These are phyloP conservation scores for Leersia perrieri DNA, from an alignment of 176 grass and related monocot genomes.

Conservation along the genomic window DNA sequence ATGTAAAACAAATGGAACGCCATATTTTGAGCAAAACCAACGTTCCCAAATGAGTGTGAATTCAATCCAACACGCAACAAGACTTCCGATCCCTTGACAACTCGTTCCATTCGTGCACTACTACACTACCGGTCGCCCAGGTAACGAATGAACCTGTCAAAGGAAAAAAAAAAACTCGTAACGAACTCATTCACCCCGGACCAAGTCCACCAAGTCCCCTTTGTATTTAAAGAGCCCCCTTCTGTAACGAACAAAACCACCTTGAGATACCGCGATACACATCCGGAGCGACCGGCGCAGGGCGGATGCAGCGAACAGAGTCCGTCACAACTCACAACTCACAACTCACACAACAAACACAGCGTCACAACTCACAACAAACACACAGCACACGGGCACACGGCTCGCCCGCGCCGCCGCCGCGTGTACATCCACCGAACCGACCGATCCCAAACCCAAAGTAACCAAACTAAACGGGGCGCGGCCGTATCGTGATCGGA, in stretches of 20 bases:
- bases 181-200: not conserved
- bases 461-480: not conserved
- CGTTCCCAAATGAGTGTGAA: too few species aligned
- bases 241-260: not conserved
- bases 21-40: too few species aligned
- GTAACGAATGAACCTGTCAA: too few species aligned
- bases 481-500: too few species aligned
- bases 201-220: too few species aligned
- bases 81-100: not conserved
- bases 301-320: not conserved
- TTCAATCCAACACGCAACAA: too few species aligned
- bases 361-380: too few species aligned
- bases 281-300: not conserved
- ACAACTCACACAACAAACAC: too few species aligned
- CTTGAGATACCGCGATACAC: slow-evolving; percentile 1
- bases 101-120: not conserved
- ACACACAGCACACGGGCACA: not conserved
- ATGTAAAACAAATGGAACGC: too few species aligned
- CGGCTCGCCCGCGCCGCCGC: not conserved
- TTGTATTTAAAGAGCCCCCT: too few species aligned
- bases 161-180: too few species aligned
- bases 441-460: not conserved
- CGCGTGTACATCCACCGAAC: slow-evolving; percentile 28
- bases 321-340: too few species aligned
- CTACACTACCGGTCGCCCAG: not conserved